Percentiles rank a stretch among this genome's conserved stretches.
These are phyloP conservation scores for Bipolaris sorokiniana DNA, from an alignment of 2,329 filamentous ascomycete genomes.

Conservation along the genomic window DNA sequence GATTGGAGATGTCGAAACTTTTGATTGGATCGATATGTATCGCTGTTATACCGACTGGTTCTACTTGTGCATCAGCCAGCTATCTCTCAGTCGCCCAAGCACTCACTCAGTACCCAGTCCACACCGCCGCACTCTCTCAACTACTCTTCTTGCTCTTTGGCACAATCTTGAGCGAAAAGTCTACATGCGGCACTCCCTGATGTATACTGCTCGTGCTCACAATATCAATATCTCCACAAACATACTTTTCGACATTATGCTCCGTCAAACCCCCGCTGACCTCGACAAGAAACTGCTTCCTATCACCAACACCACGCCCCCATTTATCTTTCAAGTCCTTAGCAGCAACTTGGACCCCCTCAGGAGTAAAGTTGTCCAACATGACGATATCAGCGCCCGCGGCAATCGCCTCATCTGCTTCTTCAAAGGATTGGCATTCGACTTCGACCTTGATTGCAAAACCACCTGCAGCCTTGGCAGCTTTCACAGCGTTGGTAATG, in stretches of 20 bases:
- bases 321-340: constrained; percentile 78
- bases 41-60: neutral
- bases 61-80: neutral
- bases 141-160: constrained; percentile 48
- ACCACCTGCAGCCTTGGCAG: constrained; percentile 82
- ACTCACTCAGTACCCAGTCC: neutral
- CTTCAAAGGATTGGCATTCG: constrained; percentile 84
- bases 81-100: neutral
- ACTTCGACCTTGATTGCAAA: constrained; percentile 96
- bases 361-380: constrained; percentile 91
- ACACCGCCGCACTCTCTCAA: constrained; percentile 21
- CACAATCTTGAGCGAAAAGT: constrained; percentile 92
- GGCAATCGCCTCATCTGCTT: constrained; percentile 88
- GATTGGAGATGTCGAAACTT: neutral
- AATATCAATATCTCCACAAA: constrained; percentile 86
- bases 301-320: constrained; percentile 66
- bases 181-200: constrained; percentile 90
- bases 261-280: constrained; percentile 88
- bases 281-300: constrained; percentile 77
- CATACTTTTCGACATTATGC: constrained; percentile 81
- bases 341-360: constrained; percentile 77
- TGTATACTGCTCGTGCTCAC: constrained; percentile 97
- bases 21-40: neutral
- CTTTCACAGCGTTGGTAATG: constrained; percentile 83
- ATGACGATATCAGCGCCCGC: constrained; percentile 96